phyloP scores from a whole-genome alignment of 345 rosid species.

The Chamaenerion angustifolium region DNA sequence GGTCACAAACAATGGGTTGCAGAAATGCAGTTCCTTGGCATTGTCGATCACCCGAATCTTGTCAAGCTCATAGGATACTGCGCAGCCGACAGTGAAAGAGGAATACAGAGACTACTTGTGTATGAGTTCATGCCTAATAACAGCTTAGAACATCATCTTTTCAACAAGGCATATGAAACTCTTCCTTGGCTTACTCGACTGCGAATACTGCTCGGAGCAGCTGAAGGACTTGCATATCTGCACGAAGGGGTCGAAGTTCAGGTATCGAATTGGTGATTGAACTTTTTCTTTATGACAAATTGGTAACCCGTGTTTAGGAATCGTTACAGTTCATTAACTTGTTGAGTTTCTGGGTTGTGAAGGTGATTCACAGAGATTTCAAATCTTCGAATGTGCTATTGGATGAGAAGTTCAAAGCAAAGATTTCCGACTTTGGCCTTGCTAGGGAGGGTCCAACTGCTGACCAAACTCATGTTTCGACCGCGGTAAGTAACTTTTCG shows the following conservation, averaged over 20 bases:
- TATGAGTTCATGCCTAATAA: conserved; percentile 69
- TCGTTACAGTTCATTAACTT: not conserved
- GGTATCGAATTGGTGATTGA: conserved; percentile 21
- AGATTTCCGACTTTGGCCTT: conserved; percentile 84
- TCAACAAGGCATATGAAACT: conserved; percentile 29
- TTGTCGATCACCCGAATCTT: conserved; percentile 66
- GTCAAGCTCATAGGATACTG: conserved; percentile 86
- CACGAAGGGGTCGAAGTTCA: conserved; percentile 68
- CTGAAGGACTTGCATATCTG: conserved; percentile 70
- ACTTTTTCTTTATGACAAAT: too few species aligned
- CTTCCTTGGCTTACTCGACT: conserved; percentile 66
- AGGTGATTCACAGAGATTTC: conserved; percentile 80
- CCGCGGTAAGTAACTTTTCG: conserved; percentile 61
- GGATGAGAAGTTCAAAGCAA: conserved; percentile 52
- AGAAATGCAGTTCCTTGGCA: conserved; percentile 76
- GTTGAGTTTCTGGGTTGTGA: conserved; percentile 3
- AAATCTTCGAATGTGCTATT: conserved; percentile 69
- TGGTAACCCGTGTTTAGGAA: too few species aligned
- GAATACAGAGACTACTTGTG: conserved; percentile 64
- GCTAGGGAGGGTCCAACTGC: conserved; percentile 84
- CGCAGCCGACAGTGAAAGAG: conserved; percentile 52
- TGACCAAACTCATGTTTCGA: conserved; percentile 74
- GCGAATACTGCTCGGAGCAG: conserved; percentile 60
- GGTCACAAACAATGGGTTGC: conserved; percentile 95
- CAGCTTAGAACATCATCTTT: conserved; percentile 90